A percentile compares a stretch with the other conserved stretches of the same genome.
Evolutionary conservation across 2,329 filamentous ascomycete genomes (phyloP).

Genomic region (Aspergillus ruber): DNA sequence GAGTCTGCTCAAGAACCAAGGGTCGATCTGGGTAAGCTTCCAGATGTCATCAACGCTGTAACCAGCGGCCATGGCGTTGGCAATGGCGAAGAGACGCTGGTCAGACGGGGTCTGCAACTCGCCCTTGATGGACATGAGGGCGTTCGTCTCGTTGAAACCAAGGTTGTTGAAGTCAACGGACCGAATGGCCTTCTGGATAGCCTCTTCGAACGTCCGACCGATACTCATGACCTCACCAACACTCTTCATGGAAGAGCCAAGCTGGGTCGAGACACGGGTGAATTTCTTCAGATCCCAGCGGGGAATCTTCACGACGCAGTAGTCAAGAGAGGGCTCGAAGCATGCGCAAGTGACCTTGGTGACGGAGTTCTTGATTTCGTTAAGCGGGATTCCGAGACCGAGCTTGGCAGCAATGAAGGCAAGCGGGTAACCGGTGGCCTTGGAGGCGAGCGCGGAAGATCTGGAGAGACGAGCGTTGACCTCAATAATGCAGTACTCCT

Average conservation of each 20-base stretch:
- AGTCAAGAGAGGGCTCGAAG: slow-evolving; percentile 97
- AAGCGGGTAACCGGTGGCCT: slow-evolving; percentile 92
- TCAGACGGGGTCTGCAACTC: slow-evolving; percentile 97
- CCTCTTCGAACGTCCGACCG: slow-evolving; percentile 92
- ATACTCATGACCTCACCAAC: slow-evolving; percentile 99
- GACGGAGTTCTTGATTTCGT: slow-evolving; percentile 93
- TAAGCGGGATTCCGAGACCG: slow-evolving; percentile 86
- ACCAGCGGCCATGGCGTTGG: slow-evolving; percentile 91
- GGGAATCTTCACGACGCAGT: slow-evolving; percentile 97
- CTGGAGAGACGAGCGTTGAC: slow-evolving; percentile 94
- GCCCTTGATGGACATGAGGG: slow-evolving; percentile 90
- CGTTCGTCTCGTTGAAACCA: slow-evolving; percentile 85
- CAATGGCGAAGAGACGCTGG: slow-evolving; percentile 93
- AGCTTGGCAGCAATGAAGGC: slow-evolving; percentile 97
- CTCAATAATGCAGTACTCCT: slow-evolving; percentile 98
- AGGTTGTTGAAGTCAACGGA: slow-evolving; percentile 92
- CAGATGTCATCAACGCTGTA: slow-evolving; percentile 96
- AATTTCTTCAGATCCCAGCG: slow-evolving; percentile 99
- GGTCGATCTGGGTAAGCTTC: slow-evolving; percentile 97
- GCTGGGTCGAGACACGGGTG: slow-evolving; percentile 87
- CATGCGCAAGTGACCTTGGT: slow-evolving; percentile 94
- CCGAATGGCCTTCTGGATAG: slow-evolving; percentile 95
- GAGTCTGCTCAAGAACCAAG: slow-evolving; percentile 92
- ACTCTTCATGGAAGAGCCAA: slow-evolving; percentile 99
- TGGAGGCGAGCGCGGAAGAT: slow-evolving; percentile 91